Evolutionary conservation across 306 rosid genomes (phyloP), one percentile per base, ranked within the genome.

Genomic region (Begonia fuchsioides): DNA sequence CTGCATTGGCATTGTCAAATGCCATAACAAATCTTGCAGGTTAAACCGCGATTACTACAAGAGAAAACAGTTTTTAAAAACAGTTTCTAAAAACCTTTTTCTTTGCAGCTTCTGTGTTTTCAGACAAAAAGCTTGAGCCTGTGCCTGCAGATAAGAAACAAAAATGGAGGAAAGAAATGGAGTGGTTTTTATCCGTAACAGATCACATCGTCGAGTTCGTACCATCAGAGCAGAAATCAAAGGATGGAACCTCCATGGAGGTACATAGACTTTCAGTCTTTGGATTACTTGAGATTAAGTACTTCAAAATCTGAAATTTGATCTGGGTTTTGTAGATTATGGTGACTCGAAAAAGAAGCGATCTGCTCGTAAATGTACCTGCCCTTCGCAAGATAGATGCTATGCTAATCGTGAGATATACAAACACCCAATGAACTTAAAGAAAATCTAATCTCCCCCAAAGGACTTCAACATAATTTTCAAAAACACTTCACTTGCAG

Each of bases 1-100:
- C 98, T 9, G 98, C 96, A 39, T 57, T 85, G 61, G 96, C 98
- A 54, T 60, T 92, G 78, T 92, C 98, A n/a, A 92, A 92, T 69
- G 79, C 98, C 58, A 66, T 79, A 48, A 92, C 98, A 54, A 92
- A 92, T 53, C 75, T 92, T 15, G 92, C 98, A 46, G 95, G 97
- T 90, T n/a, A 10, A 38, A 32, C 15, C n/a, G 12, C 44, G 16
- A 13, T n/a, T n/a, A 9, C 32, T 9, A 26, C 26, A 55, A 51
- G 13, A 13, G n/a, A 47, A 17, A 58, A 13, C 10, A 3, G 5
- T 39, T 35, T 8, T 17, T 35, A 35, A 35, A n/a, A n/a, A n/a
- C n/a, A n/a, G n/a, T n/a, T n/a, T n/a, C n/a, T n/a, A n/a, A n/a
- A 63, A 26, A 20, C 51, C 10, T 58, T 35, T 52, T 54, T 32